A percentile compares a stretch with the other conserved stretches of the same genome.
Conservation (phyloP, 2,329 filamentous ascomycete genomes). For the Aspergillus novoparasiticus region DNA sequence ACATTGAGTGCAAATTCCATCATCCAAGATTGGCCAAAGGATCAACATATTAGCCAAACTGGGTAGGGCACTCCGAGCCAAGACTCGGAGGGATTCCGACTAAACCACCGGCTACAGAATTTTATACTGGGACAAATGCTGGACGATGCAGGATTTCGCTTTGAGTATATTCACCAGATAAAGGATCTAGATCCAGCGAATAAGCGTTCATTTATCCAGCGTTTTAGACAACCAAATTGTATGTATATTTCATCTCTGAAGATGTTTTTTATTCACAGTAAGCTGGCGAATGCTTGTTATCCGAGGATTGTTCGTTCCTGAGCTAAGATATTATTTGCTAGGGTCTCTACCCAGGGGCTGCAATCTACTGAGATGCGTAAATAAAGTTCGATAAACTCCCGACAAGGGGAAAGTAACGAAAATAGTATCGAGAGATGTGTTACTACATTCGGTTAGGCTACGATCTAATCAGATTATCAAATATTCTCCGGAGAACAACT, state of each 20-base stretch:
- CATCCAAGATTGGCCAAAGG: no score
- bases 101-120: not conserved
- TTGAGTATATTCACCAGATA: not conserved
- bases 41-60: not conserved
- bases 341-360: no score
- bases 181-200: not conserved
- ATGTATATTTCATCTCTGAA: no score
- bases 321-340: not conserved
- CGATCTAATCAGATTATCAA: not conserved
- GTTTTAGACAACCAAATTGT: accelerated
- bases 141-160: not conserved
- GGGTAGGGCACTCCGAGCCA: not conserved
- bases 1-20: no score
- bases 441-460: not conserved
- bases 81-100: not conserved
- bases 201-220: no score
- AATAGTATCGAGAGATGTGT: not conserved
- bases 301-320: no score
- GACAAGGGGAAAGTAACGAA: not conserved
- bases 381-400: not conserved
- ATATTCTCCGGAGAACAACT: not conserved
- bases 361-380: not conserved
- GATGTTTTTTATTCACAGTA: not conserved
- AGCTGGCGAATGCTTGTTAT: no score
- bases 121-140: not conserved